Evolutionary conservation across 2,329 filamentous ascomycete genomes (phyloP).

Genomic region (Fusarium abutilonis): DNA sequence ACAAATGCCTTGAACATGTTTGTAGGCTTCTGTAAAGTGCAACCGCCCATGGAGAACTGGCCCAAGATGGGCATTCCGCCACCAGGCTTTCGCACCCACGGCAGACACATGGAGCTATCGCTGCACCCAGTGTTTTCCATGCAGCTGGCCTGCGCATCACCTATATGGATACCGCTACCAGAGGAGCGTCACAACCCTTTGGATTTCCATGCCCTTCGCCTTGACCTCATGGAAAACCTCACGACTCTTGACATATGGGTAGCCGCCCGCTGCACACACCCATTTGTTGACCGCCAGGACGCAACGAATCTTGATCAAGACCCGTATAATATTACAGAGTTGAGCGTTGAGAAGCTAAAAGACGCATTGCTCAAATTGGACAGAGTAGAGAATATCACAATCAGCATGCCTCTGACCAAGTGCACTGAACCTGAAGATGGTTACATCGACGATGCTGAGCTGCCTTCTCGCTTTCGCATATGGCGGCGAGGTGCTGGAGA

Average conservation of each 20-base stretch:
- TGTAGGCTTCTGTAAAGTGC: conserved; percentile 9
- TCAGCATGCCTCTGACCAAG: conserved; percentile 8
- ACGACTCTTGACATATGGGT: conserved; percentile 13
- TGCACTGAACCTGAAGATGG: conserved; percentile 2
- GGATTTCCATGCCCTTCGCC: conserved; percentile 12
- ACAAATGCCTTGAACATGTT: conserved; percentile 1
- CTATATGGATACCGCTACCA: neutral
- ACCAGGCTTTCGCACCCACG: conserved; percentile 5
- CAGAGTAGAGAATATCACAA: neutral
- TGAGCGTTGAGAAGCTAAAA: neutral
- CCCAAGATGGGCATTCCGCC: neutral
- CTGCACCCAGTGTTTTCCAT: neutral
- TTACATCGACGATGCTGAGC: neutral
- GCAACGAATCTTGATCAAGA: conserved; percentile 3
- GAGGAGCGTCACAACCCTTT: conserved; percentile 6
- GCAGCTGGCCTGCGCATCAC: neutral
- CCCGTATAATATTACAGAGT: conserved; percentile 1
- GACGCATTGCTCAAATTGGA: neutral
- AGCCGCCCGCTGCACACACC: conserved; percentile 2
- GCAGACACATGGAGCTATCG: conserved; percentile 12
- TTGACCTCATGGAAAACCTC: conserved; percentile 13
- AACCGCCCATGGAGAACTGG: neutral
- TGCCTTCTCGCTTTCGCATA: neutral
- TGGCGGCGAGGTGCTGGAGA: conserved; percentile 13
- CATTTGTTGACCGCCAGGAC: neutral